Base-by-base conservation (phyloP, 345 rosid genomes). In the Balakata baccata region DNA sequence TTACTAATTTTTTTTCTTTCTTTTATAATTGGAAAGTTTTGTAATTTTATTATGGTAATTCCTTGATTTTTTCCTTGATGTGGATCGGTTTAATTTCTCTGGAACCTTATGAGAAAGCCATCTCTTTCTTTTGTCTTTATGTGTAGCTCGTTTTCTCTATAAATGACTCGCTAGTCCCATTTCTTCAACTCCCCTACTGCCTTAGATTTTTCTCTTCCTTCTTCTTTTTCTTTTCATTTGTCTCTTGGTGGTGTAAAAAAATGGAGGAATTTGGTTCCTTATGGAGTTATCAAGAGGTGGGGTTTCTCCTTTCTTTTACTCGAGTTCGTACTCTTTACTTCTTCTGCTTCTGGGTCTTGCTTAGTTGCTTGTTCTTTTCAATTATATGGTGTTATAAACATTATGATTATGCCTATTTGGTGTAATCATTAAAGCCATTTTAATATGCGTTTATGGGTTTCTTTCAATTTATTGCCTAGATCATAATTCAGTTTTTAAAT, bases 201-300 rank as follows among this genome's bases (percentile, higher is more conserved):
- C 52, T 43, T 43, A 5, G 47, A 43, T 3, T 43, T 43, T 43
- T 43, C 46, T 43, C 6, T 43, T 41, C 20, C 13, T 38, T 29
- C 12, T 56, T 71, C 61, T 64, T 23, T 58, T 38, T 65, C 37
- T 71, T 2, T 12, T 34, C 17, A n/a, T 11, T 23, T n/a, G 22
- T 37, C 5, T 4, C 18, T 60, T 12, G 34, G 34, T 2, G 34
- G 34, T 29, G 9, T 0, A 43, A 43, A 9, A 68, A 67, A 29
- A 90, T 94, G 98, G 98, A 92, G 69, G 91, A 92, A 0, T 72
- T 90, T 81, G 85, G 89, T 77, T 89, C 84, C 64, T 11, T 89
- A 58, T 90, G 96, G 97, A 79, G 69, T 81, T 87, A 79, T 65
- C 86, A 82, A 77, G 97, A 92, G 97, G 98, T 93, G 73, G 14